Evolutionary conservation across 352 stramenopile genomes (phyloP).

Genomic region (Phytophthora boehmeriae): DNA sequence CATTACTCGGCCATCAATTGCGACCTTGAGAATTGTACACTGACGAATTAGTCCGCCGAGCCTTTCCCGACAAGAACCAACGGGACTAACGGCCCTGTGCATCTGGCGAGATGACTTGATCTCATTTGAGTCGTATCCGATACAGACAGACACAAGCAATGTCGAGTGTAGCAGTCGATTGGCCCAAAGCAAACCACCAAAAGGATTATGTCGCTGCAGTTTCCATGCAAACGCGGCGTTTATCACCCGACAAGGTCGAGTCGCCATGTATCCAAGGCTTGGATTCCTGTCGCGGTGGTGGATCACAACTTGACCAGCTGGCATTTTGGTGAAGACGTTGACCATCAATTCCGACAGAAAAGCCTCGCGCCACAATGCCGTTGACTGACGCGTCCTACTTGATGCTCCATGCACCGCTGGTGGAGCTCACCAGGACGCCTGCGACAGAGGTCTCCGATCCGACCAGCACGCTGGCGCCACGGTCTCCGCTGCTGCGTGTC

Average conservation of each 20-base stretch:
- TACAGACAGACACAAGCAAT: neutral
- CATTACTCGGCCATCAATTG: no score
- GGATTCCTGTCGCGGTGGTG: neutral
- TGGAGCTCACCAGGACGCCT: constrained; percentile 25
- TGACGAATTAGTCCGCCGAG: neutral
- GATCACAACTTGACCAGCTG: constrained; percentile 11
- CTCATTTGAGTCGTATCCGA: neutral
- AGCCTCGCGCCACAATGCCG: neutral
- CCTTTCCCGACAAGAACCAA: neutral
- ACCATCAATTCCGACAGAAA: no score
- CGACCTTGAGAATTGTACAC: no score
- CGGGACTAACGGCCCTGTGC: neutral
- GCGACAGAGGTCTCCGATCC: constrained; percentile 4
- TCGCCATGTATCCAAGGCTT: neutral
- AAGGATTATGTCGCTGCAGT: neutral
- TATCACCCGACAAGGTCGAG: neutral
- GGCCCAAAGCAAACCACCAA: neutral
- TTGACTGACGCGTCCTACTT: constrained; percentile 14
- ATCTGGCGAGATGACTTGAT: constrained; percentile 3
- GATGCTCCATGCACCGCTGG: constrained; percentile 7
- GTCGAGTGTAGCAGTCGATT: neutral
- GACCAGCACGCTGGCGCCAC: constrained; percentile 8
- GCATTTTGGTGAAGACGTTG: constrained; percentile 15
- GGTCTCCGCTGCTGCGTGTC: constrained; percentile 13
- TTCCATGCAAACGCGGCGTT: neutral